Evolutionary conservation across 2,329 filamentous ascomycete species (phyloP).

Genomic region (Ceratocystis eucalypticola): DNA sequence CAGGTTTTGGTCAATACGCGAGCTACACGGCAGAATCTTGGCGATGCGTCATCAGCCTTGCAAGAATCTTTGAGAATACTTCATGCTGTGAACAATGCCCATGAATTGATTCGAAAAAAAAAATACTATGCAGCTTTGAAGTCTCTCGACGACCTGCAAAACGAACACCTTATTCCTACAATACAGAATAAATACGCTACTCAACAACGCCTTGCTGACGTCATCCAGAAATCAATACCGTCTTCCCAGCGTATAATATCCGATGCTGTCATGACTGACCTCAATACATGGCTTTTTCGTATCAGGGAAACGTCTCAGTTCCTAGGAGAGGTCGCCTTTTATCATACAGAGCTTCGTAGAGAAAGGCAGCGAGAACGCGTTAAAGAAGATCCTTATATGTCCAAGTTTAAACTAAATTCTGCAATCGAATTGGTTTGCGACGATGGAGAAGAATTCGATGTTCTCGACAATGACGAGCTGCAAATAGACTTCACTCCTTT

Average conservation of each 20-base stretch:
- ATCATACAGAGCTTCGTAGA: constrained; percentile 80
- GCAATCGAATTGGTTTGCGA: constrained; percentile 91
- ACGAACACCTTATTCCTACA: constrained; percentile 68
- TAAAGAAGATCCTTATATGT: constrained; percentile 60
- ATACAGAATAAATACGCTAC: constrained; percentile 75
- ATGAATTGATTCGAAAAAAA: constrained; percentile 81
- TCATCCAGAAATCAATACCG: constrained; percentile 92
- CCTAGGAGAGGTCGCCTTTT: constrained; percentile 89
- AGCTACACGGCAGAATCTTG: constrained; percentile 85
- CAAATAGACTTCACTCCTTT: constrained; percentile 89
- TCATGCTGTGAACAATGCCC: constrained; percentile 82
- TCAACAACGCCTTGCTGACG: constrained; percentile 84
- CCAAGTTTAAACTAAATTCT: constrained; percentile 83
- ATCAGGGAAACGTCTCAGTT: constrained; percentile 95
- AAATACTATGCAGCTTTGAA: constrained; percentile 92
- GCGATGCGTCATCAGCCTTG: constrained; percentile 77
- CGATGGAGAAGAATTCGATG: constrained; percentile 88
- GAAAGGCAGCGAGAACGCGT: constrained; percentile 70
- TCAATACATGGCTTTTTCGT: constrained; percentile 92
- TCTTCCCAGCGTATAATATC: constrained; percentile 85
- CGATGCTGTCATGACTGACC: constrained; percentile 89
- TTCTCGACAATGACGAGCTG: constrained; percentile 87
- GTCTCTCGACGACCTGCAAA: constrained; percentile 87
- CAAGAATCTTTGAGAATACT: constrained; percentile 87
- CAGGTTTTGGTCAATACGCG: constrained; percentile 85